Base-by-base conservation (phyloP, 2,329 filamentous ascomycete species). In the Colletotrichum lupini region DNA sequence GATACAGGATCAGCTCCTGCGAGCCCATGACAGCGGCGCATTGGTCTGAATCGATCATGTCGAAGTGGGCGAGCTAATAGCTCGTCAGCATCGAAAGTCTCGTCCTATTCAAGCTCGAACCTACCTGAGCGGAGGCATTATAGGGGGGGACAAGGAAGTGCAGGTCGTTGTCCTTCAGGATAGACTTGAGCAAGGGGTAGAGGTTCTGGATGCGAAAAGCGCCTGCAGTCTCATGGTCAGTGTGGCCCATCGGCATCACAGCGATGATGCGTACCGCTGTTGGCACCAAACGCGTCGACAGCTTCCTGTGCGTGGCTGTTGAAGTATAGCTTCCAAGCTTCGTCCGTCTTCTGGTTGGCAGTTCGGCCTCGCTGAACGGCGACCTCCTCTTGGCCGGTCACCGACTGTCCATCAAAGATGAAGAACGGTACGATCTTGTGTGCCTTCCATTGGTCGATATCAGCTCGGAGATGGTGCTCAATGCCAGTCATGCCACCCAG, bases 241-340 rank as follows among this genome's bases (percentile, higher is more conserved):
- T 57, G 22, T 55, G 32, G n/a, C 32, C 16, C 58, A 14, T 22
- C 35, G 30, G 68, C 3, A 62, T 74, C 55, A 63, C 12, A 80
- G 75, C 57, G 14, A 62, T 16, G 26, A 70, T 66, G 5, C 83
- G 76, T 88, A 95, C 94, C 92, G 77, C 93, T 93, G 80, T 92
- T 92, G 60, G 84, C 82, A 75, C 95, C 95, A 84, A 98, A 98
- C n/a, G 93, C 92, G 70, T 89, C 86, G 7, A 98, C 96, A 19
- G 97, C 95, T 76, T 93, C 89, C 76, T 93, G 91, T 16, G 95
- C 94, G 77, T 94, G 88, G 67, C 94, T 92, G 75, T 92, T 90
- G 79, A 95, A 93, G 83, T 99, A 99, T 59, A 97, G 85, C 3
- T 90, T 89, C 96, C 97, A 99, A 4, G 96, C 97, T 71, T 92